A percentile compares a stretch with the other conserved stretches of the same genome.
phyloP scores from a whole-genome alignment of 2,329 filamentous ascomycete genomes.

The Neurospora sp. region DNA sequence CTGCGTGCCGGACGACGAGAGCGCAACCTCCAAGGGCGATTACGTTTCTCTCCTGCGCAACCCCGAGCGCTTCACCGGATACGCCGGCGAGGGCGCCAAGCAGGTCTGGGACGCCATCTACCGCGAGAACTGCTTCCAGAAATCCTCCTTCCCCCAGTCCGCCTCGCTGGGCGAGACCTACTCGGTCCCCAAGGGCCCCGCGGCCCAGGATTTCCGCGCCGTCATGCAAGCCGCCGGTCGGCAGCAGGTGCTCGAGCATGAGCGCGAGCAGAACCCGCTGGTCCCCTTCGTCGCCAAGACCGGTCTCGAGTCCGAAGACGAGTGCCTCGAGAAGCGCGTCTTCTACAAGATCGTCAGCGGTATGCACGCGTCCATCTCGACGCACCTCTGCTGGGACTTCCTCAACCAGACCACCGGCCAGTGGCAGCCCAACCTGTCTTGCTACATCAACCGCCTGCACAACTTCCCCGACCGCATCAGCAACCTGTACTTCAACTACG shows the following conservation, averaged over 20 bases:
- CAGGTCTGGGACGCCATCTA: slow-evolving; percentile 98
- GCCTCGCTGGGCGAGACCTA: slow-evolving; percentile 39
- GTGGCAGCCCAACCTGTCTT: slow-evolving; percentile 84
- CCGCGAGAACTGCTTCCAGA: slow-evolving; percentile 89
- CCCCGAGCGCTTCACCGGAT: slow-evolving; percentile 91
- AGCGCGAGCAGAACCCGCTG: slow-evolving; percentile 44
- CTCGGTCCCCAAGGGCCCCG: slow-evolving; percentile 36
- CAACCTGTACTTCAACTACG: slow-evolving; percentile 99
- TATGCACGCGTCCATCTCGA: slow-evolving; percentile 97
- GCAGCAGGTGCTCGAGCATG: slow-evolving; percentile 51
- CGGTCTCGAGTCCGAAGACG: slow-evolving; percentile 70
- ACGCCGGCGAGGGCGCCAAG: slow-evolving; percentile 70
- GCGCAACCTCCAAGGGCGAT: slow-evolving; percentile 75
- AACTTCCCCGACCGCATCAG: slow-evolving; percentile 81
- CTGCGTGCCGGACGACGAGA: slow-evolving; percentile 91
- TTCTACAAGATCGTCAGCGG: slow-evolving; percentile 93
- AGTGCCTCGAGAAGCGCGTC: slow-evolving; percentile 96
- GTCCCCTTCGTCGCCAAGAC: slow-evolving; percentile 52
- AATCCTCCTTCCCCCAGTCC: slow-evolving; percentile 51
- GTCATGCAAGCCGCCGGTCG: slow-evolving; percentile 49
- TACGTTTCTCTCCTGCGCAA: slow-evolving; percentile 93
- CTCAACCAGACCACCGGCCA: slow-evolving; percentile 88
- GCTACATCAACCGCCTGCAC: slow-evolving; percentile 82
- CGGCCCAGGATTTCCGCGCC: slow-evolving; percentile 50
- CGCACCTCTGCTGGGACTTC: slow-evolving; percentile 92